These are phyloP conservation scores for Penicillium ochrochloron DNA, from an alignment of 495 filamentous ascomycete species.

Conservation along the genomic window DNA sequence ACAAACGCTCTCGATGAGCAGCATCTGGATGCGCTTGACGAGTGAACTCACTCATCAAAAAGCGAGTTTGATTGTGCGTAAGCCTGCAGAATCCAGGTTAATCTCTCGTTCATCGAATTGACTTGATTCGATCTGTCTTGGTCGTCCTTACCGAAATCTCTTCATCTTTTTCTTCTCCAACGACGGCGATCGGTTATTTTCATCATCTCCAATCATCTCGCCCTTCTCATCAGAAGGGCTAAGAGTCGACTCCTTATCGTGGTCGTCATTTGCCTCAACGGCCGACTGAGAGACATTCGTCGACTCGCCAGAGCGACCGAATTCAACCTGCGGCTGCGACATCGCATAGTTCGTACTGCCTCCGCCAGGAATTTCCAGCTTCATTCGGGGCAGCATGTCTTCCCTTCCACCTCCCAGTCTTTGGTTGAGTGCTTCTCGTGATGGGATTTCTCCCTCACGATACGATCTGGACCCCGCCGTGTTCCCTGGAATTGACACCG, in stretches of 20 bases:
- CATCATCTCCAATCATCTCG: slow-evolving; percentile 33
- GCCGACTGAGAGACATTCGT: slow-evolving; percentile 25
- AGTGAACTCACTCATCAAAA: slow-evolving; percentile 96
- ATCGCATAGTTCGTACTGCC: slow-evolving; percentile 26
- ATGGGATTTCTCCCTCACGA: slow-evolving; percentile 28
- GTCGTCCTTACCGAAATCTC: slow-evolving; percentile 76
- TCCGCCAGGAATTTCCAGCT: slow-evolving; percentile 28
- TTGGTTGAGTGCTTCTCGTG: slow-evolving; percentile 16
- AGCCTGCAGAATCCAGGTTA: slow-evolving; percentile 58
- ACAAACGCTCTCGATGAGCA: slow-evolving; percentile 86
- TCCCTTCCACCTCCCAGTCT: slow-evolving; percentile 21
- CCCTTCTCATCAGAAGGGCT: slow-evolving; percentile 43
- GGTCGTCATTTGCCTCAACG: slow-evolving; percentile 28
- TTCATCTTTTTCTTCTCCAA: slow-evolving; percentile 92
- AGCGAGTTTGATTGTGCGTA: slow-evolving; percentile 95
- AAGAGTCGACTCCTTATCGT: slow-evolving; percentile 33
- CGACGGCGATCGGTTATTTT: slow-evolving; percentile 31
- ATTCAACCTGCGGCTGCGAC: slow-evolving; percentile 22
- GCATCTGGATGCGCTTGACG: slow-evolving; percentile 96
- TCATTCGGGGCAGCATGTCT: slow-evolving; percentile 25
- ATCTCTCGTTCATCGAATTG: background rate
- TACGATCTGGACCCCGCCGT: slow-evolving; percentile 24
- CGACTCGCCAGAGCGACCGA: slow-evolving; percentile 24
- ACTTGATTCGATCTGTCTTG: background rate
- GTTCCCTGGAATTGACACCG: slow-evolving; percentile 18